Base-by-base conservation (phyloP, 495 filamentous ascomycete species). In the Delitschia confertaspora region DNA sequence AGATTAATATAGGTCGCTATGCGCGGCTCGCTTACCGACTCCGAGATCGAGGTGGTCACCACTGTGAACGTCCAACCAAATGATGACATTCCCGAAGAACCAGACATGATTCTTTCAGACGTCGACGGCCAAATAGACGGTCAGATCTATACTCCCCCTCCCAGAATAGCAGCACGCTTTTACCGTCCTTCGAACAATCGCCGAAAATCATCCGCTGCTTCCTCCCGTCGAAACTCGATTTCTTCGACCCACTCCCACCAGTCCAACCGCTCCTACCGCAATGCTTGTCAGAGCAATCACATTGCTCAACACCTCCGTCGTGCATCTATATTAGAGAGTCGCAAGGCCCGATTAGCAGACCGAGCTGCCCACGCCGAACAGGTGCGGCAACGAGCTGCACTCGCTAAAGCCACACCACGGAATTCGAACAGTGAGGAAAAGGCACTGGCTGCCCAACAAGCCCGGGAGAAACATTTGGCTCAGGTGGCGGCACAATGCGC, bases 361-460 rank as follows among this genome's bases (percentile, higher is more conserved):
- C 77, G 89, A 31, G 93, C 89, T 8, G 85, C 86, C 31, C 87
- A 98, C 66, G 91, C 88, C 34, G 91, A 98, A 61, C 88, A 94
- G 67, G 91, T 98, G n/a, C 84, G 91, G 43, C 67, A 91, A 40
- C 82, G 83, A 41, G 91, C 85, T 29, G 86, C 85, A n/a, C 63
- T 85, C 40, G 82, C 81, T 22, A 94, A 88, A 69, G 82, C 83
- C 26, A 76, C 78, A 10, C 78, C 78, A 13, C 73, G 75, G 49
- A 30, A 53, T 42, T 62, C 67, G 34, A 78, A 79, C 59, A 75
- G 78, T 49, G 86, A 95, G 62, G 85, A 91, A 65, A 67, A 82
- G 51, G 88, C 86, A 1, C 58, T 94, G 45, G 88, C 88, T n/a
- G 91, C 93, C 3, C 82, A 93, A 35, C 78, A 93, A 48, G 82